These are phyloP conservation scores for Aureobasidium sp. DNA, from an alignment of 2,329 filamentous ascomycete genomes.

Conservation along the genomic window DNA sequence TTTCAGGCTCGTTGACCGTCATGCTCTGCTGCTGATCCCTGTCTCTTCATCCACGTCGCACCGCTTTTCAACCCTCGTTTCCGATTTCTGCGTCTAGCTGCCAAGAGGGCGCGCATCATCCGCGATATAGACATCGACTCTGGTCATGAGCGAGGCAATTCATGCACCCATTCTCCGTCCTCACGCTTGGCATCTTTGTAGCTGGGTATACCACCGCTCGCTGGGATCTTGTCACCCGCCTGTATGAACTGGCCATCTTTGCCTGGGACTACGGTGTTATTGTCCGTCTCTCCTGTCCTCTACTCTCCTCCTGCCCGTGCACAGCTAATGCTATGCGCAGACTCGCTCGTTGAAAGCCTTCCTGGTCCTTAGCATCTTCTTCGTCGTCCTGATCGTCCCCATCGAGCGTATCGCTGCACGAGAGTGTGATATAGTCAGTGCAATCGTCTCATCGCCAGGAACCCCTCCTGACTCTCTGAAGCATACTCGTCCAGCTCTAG, in stretches of 20 bases:
- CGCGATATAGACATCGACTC: background rate
- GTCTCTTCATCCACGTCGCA: background rate
- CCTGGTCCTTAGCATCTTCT: constrained; percentile 70
- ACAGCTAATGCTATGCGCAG: constrained; percentile 36
- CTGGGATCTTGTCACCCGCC: constrained; percentile 94
- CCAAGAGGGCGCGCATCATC: constrained; percentile 10
- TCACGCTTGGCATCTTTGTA: constrained; percentile 97
- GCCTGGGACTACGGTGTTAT: constrained; percentile 98
- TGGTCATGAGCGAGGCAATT: constrained; percentile 26
- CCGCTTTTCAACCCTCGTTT: too few relatives aligned
- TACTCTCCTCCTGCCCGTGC: background rate
- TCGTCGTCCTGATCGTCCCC: constrained; percentile 75
- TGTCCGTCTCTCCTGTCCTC: constrained; percentile 38
- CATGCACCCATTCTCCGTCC: constrained; percentile 97
- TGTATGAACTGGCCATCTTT: constrained; percentile 95
- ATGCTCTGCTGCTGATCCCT: background rate
- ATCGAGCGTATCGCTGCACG: constrained; percentile 72
- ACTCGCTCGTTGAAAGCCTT: constrained; percentile 81
- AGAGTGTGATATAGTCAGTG: constrained; percentile 70
- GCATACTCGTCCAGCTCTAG: constrained; percentile 74
- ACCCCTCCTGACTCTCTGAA: constrained; percentile 31
- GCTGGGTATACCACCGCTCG: constrained; percentile 98
- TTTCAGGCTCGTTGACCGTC: background rate
- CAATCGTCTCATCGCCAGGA: background rate
- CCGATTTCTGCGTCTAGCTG: background rate